Evolutionary conservation across 192 early-diverging fungal genomes (phyloP).

Genomic region (Funneliformis geosporum): DNA sequence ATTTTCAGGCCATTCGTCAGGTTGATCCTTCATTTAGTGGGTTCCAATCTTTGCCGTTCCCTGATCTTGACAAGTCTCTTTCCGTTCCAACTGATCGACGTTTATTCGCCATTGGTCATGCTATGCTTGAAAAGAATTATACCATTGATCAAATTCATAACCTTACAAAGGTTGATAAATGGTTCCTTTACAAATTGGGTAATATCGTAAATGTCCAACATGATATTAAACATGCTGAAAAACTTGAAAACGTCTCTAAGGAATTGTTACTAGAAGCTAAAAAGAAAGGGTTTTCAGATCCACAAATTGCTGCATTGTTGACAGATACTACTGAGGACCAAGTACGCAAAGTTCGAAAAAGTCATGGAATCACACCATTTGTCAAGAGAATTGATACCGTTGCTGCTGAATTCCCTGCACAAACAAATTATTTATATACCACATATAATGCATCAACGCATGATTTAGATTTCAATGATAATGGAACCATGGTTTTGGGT

Average conservation of each 20-base stretch:
- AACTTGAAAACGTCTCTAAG: slow-evolving; percentile 63
- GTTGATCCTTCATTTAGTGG: slow-evolving; percentile 92
- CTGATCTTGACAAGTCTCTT: slow-evolving; percentile 85
- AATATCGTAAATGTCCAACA: slow-evolving; percentile 82
- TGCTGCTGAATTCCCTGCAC: slow-evolving; percentile 97
- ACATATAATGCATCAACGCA: slow-evolving; percentile 95
- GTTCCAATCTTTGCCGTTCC: slow-evolving; percentile 56
- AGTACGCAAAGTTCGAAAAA: slow-evolving; percentile 78
- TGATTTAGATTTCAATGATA: slow-evolving; percentile 90
- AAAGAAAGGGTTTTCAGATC: slow-evolving; percentile 96
- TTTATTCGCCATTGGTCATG: slow-evolving; percentile 95
- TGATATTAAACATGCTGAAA: slow-evolving; percentile 55
- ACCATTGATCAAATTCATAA: slow-evolving; percentile 88
- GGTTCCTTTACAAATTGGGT: slow-evolving; percentile 96
- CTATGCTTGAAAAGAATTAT: slow-evolving; percentile 86
- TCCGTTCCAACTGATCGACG: slow-evolving; percentile 90
- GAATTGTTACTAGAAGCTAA: slow-evolving; percentile 73
- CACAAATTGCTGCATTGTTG: slow-evolving; percentile 67
- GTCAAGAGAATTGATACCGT: slow-evolving; percentile 99
- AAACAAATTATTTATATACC: slow-evolving; percentile 98
- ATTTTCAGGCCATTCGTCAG: slow-evolving; percentile 73
- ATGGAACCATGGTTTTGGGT: slow-evolving; percentile 96
- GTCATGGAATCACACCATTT: slow-evolving; percentile 84
- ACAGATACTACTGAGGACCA: slow-evolving; percentile 85
- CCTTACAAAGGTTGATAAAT: slow-evolving; percentile 92